phyloP scores from a whole-genome alignment of 2,329 filamentous ascomycete species.

The Tolypocladium pustulatum region DNA sequence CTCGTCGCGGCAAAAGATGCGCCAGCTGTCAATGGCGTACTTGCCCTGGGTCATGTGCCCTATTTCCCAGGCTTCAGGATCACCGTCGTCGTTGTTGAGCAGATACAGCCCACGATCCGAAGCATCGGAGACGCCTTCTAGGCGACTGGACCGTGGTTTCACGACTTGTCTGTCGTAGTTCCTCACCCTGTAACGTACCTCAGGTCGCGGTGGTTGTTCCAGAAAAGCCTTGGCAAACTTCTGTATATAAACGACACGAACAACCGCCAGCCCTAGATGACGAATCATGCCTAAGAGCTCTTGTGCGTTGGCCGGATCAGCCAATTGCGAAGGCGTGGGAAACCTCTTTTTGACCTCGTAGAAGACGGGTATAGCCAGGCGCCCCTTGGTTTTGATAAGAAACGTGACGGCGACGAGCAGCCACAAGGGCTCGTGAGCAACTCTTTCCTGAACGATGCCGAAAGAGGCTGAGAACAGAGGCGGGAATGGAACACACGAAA shows the following conservation, averaged over 20 bases:
- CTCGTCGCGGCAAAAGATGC: conserved; percentile 82
- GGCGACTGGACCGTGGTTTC: conserved; percentile 4
- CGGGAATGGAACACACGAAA: conserved; percentile 55
- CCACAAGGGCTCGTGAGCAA: conserved; percentile 65
- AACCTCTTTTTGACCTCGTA: conserved; percentile 57
- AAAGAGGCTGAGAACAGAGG: conserved; percentile 53
- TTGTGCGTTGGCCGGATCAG: conserved; percentile 32
- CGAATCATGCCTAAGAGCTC: conserved; percentile 53
- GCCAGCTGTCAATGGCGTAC: conserved; percentile 83
- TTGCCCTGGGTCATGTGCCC: conserved; percentile 72
- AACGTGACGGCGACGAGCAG: conserved; percentile 77
- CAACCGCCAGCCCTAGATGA: conserved; percentile 59
- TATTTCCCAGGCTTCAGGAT: conserved; percentile 60
- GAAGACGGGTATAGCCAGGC: conserved; percentile 65
- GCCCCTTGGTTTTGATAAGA: conserved; percentile 70
- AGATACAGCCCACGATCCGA: not conserved
- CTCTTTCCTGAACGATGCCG: conserved; percentile 74
- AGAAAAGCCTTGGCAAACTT: conserved; percentile 62
- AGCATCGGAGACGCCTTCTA: not conserved
- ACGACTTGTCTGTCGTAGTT: conserved; percentile 32
- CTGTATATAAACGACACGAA: conserved; percentile 58
- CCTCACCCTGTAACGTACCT: conserved; percentile 41
- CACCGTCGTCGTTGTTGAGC: conserved; percentile 2
- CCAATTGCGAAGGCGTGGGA: conserved; percentile 54
- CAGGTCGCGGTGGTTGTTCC: conserved; percentile 46